phyloP scores from a whole-genome alignment of 1,139 yeast species.

The Diutina sp. region DNA sequence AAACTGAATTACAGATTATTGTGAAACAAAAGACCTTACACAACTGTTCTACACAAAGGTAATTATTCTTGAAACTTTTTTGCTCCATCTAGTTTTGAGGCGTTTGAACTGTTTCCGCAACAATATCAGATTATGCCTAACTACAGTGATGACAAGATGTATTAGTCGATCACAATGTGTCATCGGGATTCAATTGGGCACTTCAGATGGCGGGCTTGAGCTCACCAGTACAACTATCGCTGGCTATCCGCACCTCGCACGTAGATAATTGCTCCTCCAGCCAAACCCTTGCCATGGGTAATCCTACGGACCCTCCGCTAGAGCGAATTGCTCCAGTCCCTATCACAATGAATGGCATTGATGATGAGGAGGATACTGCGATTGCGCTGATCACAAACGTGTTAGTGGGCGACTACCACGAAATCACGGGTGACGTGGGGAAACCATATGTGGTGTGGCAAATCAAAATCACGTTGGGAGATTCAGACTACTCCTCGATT shows the following conservation, averaged over 20 bases:
- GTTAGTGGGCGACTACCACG: conserved; percentile 21
- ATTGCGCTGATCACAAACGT: neutral
- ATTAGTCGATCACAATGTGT: no score
- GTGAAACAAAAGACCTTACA: no score
- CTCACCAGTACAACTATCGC: neutral
- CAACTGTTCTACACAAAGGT: no score
- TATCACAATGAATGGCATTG: neutral
- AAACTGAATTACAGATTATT: no score
- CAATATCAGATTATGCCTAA: no score
- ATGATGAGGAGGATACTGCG: neutral
- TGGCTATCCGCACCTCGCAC: neutral
- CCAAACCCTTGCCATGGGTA: neutral
- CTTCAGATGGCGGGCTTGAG: neutral
- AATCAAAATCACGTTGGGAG: conserved; percentile 29
- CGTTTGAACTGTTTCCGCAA: no score
- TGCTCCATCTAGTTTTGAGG: no score
- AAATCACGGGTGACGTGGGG: conserved; percentile 23
- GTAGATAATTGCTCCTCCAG: neutral
- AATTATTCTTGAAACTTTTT: no score
- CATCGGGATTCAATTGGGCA: neutral
- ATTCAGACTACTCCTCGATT: conserved; percentile 34
- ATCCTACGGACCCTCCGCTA: neutral
- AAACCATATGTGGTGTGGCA: conserved; percentile 34
- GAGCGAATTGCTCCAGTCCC: neutral
- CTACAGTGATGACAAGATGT: no score